Evolutionary conservation across 306 rosid genomes (phyloP).

Genomic region (Argentina anserina): DNA sequence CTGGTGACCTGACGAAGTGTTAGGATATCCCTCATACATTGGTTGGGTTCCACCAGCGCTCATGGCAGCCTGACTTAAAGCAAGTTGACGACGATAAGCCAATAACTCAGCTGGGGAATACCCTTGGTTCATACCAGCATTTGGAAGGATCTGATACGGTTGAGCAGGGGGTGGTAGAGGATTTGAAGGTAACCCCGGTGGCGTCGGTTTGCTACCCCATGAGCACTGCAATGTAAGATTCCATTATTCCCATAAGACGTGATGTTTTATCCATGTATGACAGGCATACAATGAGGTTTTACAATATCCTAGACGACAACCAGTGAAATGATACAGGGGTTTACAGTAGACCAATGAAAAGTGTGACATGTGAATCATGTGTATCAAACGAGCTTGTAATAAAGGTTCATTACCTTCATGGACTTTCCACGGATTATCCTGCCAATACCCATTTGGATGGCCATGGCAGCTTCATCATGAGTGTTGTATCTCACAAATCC

Average conservation of each 20-base stretch:
- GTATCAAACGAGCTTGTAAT: slow-evolving; percentile 8
- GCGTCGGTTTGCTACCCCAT: slow-evolving; percentile 96
- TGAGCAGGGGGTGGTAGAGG: slow-evolving; percentile 72
- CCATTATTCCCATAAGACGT: slow-evolving; percentile 9
- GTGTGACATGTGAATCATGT: background rate
- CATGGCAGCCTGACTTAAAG: slow-evolving; percentile 62
- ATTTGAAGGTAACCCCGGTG: slow-evolving; percentile 60
- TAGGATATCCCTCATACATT: slow-evolving; percentile 65
- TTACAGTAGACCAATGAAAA: background rate
- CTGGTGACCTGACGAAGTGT: slow-evolving; percentile 64
- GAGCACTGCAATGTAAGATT: slow-evolving; percentile 57
- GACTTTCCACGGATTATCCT: slow-evolving; percentile 70
- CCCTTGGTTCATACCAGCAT: slow-evolving; percentile 62
- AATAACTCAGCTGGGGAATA: slow-evolving; percentile 66
- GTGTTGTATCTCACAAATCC: slow-evolving; percentile 86
- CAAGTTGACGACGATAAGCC: slow-evolving; percentile 78
- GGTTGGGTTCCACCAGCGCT: slow-evolving; percentile 58
- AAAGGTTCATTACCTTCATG: slow-evolving; percentile 48
- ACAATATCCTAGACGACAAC: background rate
- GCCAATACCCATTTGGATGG: slow-evolving; percentile 72
- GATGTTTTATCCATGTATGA: background rate
- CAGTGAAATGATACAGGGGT: background rate
- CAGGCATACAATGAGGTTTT: background rate
- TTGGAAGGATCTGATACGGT: slow-evolving; percentile 63
- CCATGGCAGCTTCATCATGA: slow-evolving; percentile 82